Conservation (phyloP, 148 eudicot species). For the Selenicereus undatus region DNA sequence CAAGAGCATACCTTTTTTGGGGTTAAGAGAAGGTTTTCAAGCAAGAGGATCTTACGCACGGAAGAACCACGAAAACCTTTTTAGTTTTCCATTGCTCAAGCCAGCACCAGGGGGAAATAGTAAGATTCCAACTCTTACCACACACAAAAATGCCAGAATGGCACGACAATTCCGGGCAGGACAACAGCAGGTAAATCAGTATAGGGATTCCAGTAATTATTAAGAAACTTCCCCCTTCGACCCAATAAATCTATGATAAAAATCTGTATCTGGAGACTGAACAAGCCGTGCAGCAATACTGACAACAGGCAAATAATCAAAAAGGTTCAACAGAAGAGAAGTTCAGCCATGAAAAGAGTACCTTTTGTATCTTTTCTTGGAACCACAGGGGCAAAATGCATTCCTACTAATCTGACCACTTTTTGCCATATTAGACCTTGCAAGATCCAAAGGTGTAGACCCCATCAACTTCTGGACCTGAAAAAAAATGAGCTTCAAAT, state of each 20-base stretch:
- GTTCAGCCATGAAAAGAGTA: conserved; percentile 17
- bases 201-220: not conserved
- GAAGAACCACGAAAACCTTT: not conserved
- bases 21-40: not conserved
- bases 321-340: not conserved
- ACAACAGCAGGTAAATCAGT: not conserved
- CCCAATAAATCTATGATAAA: not conserved
- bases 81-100: too few relatives aligned
- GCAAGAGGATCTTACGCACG: not conserved
- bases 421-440: conserved; percentile 75
- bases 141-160: not conserved
- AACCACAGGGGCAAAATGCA: conserved; percentile 83
- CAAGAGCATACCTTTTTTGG: not conserved
- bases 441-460: conserved; percentile 63
- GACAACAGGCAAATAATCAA: conserved; percentile 5
- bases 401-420: conserved; percentile 89
- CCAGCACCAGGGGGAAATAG: too few relatives aligned
- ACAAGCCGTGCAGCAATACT: conserved; percentile 8
- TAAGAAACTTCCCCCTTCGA: not conserved
- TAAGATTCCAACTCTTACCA: too few relatives aligned
- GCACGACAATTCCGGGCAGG: not conserved
- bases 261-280: not conserved
- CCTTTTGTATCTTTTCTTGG: conserved; percentile 81
- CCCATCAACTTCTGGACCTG: conserved; percentile 86
- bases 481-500: not conserved